Evolutionary conservation across 176 grass and related monocot genomes (phyloP), one percentile per base, ranked within the genome.

Genomic region (Alloteropsis semialata): DNA sequence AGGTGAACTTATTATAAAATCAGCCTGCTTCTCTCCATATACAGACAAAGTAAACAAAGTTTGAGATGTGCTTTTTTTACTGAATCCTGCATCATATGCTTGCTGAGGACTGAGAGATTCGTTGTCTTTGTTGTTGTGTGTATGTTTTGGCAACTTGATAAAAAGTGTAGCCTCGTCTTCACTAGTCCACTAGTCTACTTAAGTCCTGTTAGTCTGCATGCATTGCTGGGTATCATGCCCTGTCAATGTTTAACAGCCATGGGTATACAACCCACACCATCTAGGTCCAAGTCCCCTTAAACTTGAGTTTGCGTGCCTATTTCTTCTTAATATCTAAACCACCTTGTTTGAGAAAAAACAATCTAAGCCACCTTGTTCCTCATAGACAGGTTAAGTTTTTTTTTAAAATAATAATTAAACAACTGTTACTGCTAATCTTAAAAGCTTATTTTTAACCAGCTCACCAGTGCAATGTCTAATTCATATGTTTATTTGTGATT

Each of bases 1-100:
- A 89, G 90, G 96, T 98, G 66, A 84, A 65, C 28, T 88, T 62
- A n/a, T 75, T 17, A 65, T 70, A 30, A 56, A 73, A 44, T 38
- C 63, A 28, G 28, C 2, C 42, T 13, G 50, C 25, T 61, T 77
- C 21, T 66, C 12, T 77, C 43, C 8, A 46, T 65, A 65, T 56
- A 84, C 46, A 46, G 39, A 84, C 4, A 37, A 37, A 78, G 45
- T 27, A 37, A 36, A 88, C 5, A 78, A 48, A 2, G 17, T 65
- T 65, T 10, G 18, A 82, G 69, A 56, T 78, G 3, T 72, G 21
- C 61, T 82, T 82, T 75, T 70, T 42, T 82, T 66, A 73, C 46
- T 21, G 44, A 29, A 30, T 42, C 1, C 19, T 90, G 27, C 49
- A 71, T 43, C n/a, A 38, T 19, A 33, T 51, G 19, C 51, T 85